Evolutionary conservation across 495 filamentous ascomycete species (phyloP).

Genomic region (Tuber aestivum): DNA sequence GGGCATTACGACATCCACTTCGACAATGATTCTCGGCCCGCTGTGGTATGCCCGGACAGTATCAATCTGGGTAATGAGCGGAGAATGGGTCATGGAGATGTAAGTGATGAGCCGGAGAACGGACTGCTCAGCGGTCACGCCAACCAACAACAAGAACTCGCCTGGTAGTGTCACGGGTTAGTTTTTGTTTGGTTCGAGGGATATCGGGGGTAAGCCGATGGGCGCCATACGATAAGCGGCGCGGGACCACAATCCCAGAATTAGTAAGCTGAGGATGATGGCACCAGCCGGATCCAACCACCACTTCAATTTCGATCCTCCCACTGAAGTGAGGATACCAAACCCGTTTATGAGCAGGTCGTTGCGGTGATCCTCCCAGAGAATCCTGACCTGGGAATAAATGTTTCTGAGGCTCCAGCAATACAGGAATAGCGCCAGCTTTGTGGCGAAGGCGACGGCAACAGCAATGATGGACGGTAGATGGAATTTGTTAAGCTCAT

Average conservation of each 20-base stretch:
- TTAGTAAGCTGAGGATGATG: slow-evolving; percentile 69
- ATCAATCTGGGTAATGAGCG: slow-evolving; percentile 74
- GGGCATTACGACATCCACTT: slow-evolving; percentile 86
- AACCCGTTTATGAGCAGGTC: slow-evolving; percentile 86
- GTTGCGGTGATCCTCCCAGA: slow-evolving; percentile 89
- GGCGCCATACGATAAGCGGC: slow-evolving; percentile 58
- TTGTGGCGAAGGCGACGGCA: slow-evolving; percentile 74
- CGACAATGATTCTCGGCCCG: slow-evolving; percentile 81
- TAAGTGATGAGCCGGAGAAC: slow-evolving; percentile 94
- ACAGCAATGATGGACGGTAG: slow-evolving; percentile 84
- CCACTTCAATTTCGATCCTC: slow-evolving; percentile 80
- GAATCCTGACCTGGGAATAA: slow-evolving; percentile 83
- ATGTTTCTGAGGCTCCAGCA: slow-evolving; percentile 85
- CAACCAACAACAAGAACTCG: slow-evolving; percentile 86
- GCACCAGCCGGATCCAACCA: slow-evolving; percentile 95
- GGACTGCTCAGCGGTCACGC: slow-evolving; percentile 74
- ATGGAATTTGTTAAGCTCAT: slow-evolving; percentile 59
- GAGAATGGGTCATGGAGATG: slow-evolving; percentile 89
- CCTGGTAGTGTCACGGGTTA: slow-evolving; percentile 28
- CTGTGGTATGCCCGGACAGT: slow-evolving; percentile 90
- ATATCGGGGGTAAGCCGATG: neutral
- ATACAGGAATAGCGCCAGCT: slow-evolving; percentile 77
- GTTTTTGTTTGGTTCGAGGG: neutral
- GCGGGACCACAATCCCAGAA: slow-evolving; percentile 70
- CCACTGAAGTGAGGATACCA: slow-evolving; percentile 81